Conservation (phyloP, 78 protist species). For the Dictyostelium purpureum region DNA sequence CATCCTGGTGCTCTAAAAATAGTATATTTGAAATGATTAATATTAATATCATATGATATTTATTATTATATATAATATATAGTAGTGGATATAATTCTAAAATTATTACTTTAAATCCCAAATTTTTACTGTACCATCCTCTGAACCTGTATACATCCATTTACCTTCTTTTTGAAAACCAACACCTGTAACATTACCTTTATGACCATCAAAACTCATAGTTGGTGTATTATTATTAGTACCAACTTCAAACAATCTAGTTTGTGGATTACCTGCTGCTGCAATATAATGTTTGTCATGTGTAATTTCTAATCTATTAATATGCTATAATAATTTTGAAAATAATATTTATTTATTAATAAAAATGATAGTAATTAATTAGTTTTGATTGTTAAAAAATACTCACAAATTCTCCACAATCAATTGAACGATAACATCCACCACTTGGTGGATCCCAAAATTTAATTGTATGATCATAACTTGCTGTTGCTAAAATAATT, state of each 20-base stretch:
- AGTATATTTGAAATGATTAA: background rate
- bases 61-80: background rate
- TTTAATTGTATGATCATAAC: conserved; percentile 97
- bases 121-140: conserved; percentile 94
- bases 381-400: background rate
- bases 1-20: conserved; percentile 85
- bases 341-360: background rate
- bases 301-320: conserved; percentile 93
- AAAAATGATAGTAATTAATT: background rate
- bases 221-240: conserved; percentile 79
- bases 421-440: conserved; percentile 89
- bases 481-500: conserved; percentile 93
- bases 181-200: conserved; percentile 90
- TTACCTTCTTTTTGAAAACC: conserved; percentile 93
- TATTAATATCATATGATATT: background rate
- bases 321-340: conserved; percentile 80
- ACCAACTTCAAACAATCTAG: conserved; percentile 88
- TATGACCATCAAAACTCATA: conserved; percentile 92
- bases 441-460: conserved; percentile 98
- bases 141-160: conserved; percentile 96
- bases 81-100: background rate
- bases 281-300: conserved; percentile 92
- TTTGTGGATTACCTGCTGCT: conserved; percentile 95
- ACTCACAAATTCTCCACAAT: conserved; percentile 92
- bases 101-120: conserved; percentile 94